Conservation (phyloP, 768 basidiomycete species). For the Strobilomyces dryophilus region DNA sequence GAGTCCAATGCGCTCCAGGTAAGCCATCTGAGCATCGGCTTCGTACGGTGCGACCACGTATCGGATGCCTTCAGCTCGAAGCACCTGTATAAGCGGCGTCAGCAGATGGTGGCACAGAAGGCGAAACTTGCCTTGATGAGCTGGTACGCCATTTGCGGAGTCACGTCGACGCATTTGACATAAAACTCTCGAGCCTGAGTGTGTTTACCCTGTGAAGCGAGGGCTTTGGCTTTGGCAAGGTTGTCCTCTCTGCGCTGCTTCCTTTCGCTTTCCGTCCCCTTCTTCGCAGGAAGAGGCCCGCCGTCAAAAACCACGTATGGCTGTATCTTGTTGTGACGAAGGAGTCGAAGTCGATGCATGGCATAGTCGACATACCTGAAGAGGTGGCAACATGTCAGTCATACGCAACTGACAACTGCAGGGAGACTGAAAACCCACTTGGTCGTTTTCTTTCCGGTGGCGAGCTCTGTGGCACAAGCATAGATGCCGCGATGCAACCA, state of each 20-base stretch:
- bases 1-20: constrained; percentile 75
- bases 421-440: constrained; percentile 54
- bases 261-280: constrained; percentile 79
- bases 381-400: constrained; percentile 5
- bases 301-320: constrained; percentile 97
- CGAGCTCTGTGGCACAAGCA: constrained; percentile 86
- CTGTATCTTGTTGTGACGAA: constrained; percentile 78
- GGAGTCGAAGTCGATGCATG: constrained; percentile 85
- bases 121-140: constrained; percentile 74
- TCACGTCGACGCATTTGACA: constrained; percentile 90
- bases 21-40: constrained; percentile 95
- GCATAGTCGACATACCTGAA: constrained; percentile 92
- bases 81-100: constrained; percentile 53
- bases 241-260: constrained; percentile 73
- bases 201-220: constrained; percentile 74
- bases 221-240: constrained; percentile 64
- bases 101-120: background rate
- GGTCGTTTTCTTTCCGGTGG: constrained; percentile 75
- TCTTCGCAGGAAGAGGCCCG: constrained; percentile 92
- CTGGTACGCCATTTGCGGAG: constrained; percentile 96
- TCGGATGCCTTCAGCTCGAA: constrained; percentile 71
- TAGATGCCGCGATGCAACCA: constrained; percentile 90
- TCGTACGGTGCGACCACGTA: constrained; percentile 98
- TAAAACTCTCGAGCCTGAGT: constrained; percentile 84
- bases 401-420: background rate